Percentiles rank a stretch among this genome's conserved stretches.
Conservation (phyloP, 1,284 basidiomycete species). For the Ustilago hordei region DNA sequence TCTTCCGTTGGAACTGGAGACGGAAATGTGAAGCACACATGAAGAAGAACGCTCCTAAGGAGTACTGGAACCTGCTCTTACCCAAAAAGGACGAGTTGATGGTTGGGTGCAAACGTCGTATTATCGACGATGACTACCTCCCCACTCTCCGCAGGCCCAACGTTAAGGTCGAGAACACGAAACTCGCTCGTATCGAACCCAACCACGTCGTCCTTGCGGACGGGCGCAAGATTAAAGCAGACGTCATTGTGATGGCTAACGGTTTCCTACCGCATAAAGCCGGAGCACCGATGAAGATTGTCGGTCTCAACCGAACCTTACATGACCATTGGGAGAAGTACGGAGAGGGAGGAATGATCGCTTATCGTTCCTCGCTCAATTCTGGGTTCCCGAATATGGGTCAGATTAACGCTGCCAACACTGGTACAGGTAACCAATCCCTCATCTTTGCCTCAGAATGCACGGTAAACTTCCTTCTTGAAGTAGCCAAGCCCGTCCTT, state of each 20-base stretch:
- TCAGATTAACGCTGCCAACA: slow-evolving; percentile 61
- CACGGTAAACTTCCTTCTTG: slow-evolving; percentile 54
- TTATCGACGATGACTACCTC: slow-evolving; percentile 64
- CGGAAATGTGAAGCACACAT: slow-evolving; percentile 54
- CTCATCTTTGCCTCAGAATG: slow-evolving; percentile 64
- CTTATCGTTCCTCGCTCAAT: slow-evolving; percentile 61
- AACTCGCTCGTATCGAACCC: slow-evolving; percentile 59
- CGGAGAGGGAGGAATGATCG: slow-evolving; percentile 57
- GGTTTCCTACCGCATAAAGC: slow-evolving; percentile 58
- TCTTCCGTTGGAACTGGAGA: slow-evolving; percentile 53
- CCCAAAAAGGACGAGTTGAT: slow-evolving; percentile 58
- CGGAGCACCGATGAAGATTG: slow-evolving; percentile 61
- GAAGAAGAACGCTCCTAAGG: slow-evolving; percentile 57
- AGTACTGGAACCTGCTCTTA: slow-evolving; percentile 64
- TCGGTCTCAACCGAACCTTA: slow-evolving; percentile 50
- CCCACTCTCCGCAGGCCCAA: slow-evolving; percentile 56
- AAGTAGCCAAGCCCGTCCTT: slow-evolving; percentile 55
- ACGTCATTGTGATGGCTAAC: slow-evolving; percentile 68
- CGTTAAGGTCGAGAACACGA: slow-evolving; percentile 53
- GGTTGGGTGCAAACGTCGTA: slow-evolving; percentile 64
- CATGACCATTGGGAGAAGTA: slow-evolving; percentile 61
- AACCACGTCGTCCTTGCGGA: slow-evolving; percentile 59
- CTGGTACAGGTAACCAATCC: slow-evolving; percentile 64
- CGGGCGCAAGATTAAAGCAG: slow-evolving; percentile 61
- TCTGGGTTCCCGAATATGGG: slow-evolving; percentile 66